Conservation (phyloP, 129 eudicot species). For the Chrysanthemum lavandulifolium region DNA sequence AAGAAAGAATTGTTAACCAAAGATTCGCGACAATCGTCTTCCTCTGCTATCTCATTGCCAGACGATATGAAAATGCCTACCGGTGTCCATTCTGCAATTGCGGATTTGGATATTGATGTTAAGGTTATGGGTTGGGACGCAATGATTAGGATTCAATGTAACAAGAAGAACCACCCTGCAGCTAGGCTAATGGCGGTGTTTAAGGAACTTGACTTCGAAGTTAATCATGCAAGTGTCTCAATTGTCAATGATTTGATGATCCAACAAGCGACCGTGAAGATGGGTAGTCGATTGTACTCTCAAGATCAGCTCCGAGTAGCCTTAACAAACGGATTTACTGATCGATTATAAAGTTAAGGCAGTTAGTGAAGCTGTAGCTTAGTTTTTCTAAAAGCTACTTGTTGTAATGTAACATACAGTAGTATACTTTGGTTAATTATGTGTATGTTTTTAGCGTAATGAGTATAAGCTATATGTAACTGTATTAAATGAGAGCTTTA, state of each 20-base stretch:
- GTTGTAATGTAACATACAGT: constrained; percentile 32
- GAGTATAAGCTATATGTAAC: constrained; percentile 17
- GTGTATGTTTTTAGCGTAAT: constrained; percentile 26
- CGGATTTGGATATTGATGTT: constrained; percentile 67
- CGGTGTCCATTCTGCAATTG: constrained; percentile 7
- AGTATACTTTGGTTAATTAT: constrained; percentile 16
- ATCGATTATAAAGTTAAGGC: constrained; percentile 26
- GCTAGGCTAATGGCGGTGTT: constrained; percentile 77
- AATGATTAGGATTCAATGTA: constrained; percentile 66
- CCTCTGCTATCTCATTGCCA: constrained; percentile 16
- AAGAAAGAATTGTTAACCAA: constrained; percentile 50
- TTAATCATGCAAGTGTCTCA: constrained; percentile 87
- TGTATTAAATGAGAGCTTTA: constrained; percentile 21
- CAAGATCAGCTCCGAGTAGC: constrained; percentile 79
- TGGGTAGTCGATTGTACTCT: constrained; percentile 63
- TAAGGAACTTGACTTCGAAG: constrained; percentile 73
- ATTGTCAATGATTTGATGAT: constrained; percentile 89
- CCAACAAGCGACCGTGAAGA: constrained; percentile 89
- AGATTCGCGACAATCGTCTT: constrained; percentile 30
- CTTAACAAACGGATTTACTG: constrained; percentile 49
- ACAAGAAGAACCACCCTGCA: constrained; percentile 85
- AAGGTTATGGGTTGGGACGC: constrained; percentile 92
- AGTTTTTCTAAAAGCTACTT: not conserved
- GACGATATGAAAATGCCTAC: constrained; percentile 32
- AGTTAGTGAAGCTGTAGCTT: constrained; percentile 15